Evolutionary conservation across 2,329 filamentous ascomycete genomes (phyloP), one percentile per base, ranked within the genome.

Genomic region (Davidsoniella australis): DNA sequence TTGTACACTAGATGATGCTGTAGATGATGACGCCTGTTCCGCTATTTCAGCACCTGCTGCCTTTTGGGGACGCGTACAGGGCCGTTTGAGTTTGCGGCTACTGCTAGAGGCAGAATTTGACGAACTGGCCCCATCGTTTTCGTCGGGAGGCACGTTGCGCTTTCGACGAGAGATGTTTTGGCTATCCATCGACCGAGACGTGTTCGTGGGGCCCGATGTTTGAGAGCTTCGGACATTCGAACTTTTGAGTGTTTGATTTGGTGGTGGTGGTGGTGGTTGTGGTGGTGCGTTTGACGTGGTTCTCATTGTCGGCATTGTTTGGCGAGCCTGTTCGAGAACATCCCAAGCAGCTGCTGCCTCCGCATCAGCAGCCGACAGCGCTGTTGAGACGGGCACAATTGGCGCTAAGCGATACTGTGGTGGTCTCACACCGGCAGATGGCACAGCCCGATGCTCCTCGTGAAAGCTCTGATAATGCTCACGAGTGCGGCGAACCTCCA

Each of bases 281-380:
- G 12, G 29, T 18, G 20, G 29, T 12, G 12, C 29, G 29, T 12
- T 33, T 4, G 12, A 9, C 12, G 29, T 12, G 29, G 29, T 33
- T 33, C 54, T 68, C 70, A 55, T 82, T 73, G 8, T 24, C 24
- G 45, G 29, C 20, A 39, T 33, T 9, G 8, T 12, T 33, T 33
- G 29, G 12, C 29, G 29, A 12, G 29, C 29, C 8, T 33, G 29
- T 9, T 95, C 88, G 55, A 96, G 80, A n/a, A 84, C 86, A 54
- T 87, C 86, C 91, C 89, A 95, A 3, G 89, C 86, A 52, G 79
- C 73, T 48, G 82, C 72, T 62, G 94, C 87, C 57, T 94, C 87
- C 40, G 80, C 68, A 17, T 17, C 36, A 26, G 37, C 10, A 33
- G 40, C 47, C 24, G 47, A 20, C 10, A 16, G 37, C n/a, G 40